Base-by-base conservation (phyloP, 2,329 filamentous ascomycete genomes). In the Tolypocladium inflatum region DNA sequence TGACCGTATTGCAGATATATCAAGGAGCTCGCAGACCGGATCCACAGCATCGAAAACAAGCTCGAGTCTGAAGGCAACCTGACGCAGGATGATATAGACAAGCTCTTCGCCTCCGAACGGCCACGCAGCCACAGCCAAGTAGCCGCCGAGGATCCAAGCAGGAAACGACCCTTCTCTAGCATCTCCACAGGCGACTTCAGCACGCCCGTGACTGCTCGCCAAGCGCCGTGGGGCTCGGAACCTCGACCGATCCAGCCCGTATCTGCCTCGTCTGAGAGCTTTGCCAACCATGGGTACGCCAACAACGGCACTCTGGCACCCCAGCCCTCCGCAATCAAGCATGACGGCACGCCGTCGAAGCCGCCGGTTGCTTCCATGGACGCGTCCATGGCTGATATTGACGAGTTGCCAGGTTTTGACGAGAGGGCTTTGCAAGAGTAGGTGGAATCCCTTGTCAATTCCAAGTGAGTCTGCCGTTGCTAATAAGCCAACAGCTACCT, bases 21-120 rank as follows among this genome's bases (percentile, higher is more conserved):
- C 70, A 96, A 95, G 70, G 91, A 96, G 71, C 81, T 96, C 26
- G 90, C 91, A 30, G 91, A 96, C 68, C 81, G 91, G 33, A 85
- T 96, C 59, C 86, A 92, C 65, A 87, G 83, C 50, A 86, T 96
- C 52, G 91, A 96, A 69, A 88, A 87, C 63, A 89, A 90, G 68
- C 84, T 94, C 58, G 82, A 80, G 45, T 78, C 75, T 10, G 80
- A 82, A 38, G 71, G 71, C 59, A 74, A 66, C 45, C 66, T 72
- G 58, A 76, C 71, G 45, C 73, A 76, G 57, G 76, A 78, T 56
- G 71, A 74, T n/a, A 71, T 80, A n/a, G 78, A 81, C 42, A 69
- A 71, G 53, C 65, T 75, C 13, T 73, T 75, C 51, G 68, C 66
- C 17, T 63, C 71, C 3, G 72, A 74, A 23, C 65, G 70, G 21